Evolutionary conservation across 805 yeast species (phyloP).

Genomic region (Myxozyma neglecta): DNA sequence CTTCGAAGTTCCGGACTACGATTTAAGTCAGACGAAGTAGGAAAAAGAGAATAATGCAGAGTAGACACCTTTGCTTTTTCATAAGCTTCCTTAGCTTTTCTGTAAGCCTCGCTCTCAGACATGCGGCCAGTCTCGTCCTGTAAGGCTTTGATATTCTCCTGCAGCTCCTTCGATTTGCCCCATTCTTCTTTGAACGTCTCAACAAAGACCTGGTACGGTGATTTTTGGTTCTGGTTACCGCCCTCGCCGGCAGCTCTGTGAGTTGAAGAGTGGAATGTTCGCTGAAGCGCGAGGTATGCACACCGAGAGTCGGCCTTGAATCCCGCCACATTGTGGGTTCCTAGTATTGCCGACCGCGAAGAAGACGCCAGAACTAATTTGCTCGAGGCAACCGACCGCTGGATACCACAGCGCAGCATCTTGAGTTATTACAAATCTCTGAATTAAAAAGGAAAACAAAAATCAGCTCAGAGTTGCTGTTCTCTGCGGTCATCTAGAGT

Average conservation of each 20-base stretch:
- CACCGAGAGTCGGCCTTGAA: neutral
- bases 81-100: slow-evolving; percentile 88
- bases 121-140: slow-evolving; percentile 94
- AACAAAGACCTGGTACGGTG: slow-evolving; percentile 89
- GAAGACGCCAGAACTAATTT: too few relatives aligned
- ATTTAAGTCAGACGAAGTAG: neutral
- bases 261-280: slow-evolving; percentile 16
- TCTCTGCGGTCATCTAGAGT: too few relatives aligned
- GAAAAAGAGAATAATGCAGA: neutral
- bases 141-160: slow-evolving; percentile 87
- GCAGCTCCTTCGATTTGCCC: slow-evolving; percentile 84
- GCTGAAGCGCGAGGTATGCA: neutral
- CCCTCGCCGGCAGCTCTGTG: slow-evolving; percentile 16
- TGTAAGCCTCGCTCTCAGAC: slow-evolving; percentile 91
- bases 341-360: neutral
- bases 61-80: slow-evolving; percentile 64
- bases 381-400: too few relatives aligned
- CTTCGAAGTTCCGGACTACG: slow-evolving; percentile 48
- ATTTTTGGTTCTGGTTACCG: slow-evolving; percentile 42
- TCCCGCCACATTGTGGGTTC: neutral
- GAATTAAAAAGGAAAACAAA: too few relatives aligned
- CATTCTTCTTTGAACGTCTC: slow-evolving; percentile 91
- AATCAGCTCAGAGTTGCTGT: too few relatives aligned
- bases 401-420: too few relatives aligned
- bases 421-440: too few relatives aligned